These are phyloP conservation scores for Papilionanthe hybrid DNA, from an alignment of 116 monocot genomes.

Conservation along the genomic window DNA sequence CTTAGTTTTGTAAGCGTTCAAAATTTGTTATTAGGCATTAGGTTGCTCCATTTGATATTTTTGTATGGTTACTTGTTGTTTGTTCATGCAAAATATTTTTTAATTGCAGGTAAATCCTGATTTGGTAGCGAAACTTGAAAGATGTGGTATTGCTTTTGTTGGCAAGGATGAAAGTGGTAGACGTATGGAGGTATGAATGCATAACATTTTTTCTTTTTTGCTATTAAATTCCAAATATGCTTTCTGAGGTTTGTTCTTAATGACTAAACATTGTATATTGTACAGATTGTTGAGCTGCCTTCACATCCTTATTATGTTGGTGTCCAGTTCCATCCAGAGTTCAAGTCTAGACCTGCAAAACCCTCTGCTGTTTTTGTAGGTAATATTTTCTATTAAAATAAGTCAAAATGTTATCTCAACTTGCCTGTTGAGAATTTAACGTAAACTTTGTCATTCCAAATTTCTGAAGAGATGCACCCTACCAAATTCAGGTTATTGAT, in stretches of 20 bases:
- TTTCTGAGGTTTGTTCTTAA: conserved; percentile 1
- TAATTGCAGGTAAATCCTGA: conserved; percentile 81
- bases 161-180: conserved; percentile 82
- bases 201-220: neutral
- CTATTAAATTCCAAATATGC: neutral
- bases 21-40: neutral
- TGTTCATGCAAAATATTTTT: neutral
- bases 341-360: conserved; percentile 91
- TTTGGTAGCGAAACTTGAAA: conserved; percentile 73
- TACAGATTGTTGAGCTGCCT: conserved; percentile 87
- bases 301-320: conserved; percentile 84
- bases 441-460: neutral
- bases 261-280: conserved; percentile 1
- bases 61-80: neutral
- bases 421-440: neutral
- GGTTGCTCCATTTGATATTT: neutral
- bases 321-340: conserved; percentile 97
- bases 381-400: conserved; percentile 15
- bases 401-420: neutral
- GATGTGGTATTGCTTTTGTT: conserved; percentile 76
- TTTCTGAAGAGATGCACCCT: neutral
- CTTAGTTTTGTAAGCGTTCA: neutral
- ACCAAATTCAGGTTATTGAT: no score
- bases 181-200: conserved; percentile 77
- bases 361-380: conserved; percentile 84